Percentiles rank a stretch among this genome's conserved stretches.
Evolutionary conservation across 1,284 basidiomycete species (phyloP).

Genomic region (Trichosporon coremiiforme): DNA sequence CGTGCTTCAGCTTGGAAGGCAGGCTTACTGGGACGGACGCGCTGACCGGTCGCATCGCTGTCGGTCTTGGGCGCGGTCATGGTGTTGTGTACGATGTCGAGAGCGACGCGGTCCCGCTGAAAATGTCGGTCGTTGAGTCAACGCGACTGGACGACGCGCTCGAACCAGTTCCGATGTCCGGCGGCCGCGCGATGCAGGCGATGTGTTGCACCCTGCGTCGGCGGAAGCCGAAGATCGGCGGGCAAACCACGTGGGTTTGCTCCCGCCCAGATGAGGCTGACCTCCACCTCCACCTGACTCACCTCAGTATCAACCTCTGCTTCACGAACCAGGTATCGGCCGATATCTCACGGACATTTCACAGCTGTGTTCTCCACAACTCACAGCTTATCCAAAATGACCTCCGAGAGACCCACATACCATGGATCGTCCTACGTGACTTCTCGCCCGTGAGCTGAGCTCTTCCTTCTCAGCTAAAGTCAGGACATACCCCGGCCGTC

Average conservation of each 20-base stretch:
- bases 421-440: slow-evolving; percentile 32
- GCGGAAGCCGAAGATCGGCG: not conserved
- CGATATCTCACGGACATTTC: not conserved
- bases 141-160: slow-evolving; percentile 3
- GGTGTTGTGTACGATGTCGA: not conserved
- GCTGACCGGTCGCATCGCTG: not conserved
- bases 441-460: slow-evolving; percentile 37
- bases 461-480: not conserved
- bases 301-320: not conserved
- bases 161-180: not conserved
- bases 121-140: not conserved
- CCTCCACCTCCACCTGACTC: too few relatives aligned
- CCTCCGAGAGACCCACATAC: slow-evolving; percentile 20
- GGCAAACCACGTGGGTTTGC: too few relatives aligned
- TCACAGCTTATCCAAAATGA: slow-evolving; percentile 16
- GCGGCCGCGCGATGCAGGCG: not conserved
- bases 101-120: not conserved
- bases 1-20: not conserved
- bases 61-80: not conserved
- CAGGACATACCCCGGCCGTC: slow-evolving; percentile 37
- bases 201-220: not conserved
- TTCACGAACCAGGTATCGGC: not conserved
- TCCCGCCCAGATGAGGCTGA: too few relatives aligned
- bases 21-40: not conserved
- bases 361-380: not conserved